phyloP scores from a whole-genome alignment of 805 yeast genomes.

The Scheffersomyces ergatensis region DNA sequence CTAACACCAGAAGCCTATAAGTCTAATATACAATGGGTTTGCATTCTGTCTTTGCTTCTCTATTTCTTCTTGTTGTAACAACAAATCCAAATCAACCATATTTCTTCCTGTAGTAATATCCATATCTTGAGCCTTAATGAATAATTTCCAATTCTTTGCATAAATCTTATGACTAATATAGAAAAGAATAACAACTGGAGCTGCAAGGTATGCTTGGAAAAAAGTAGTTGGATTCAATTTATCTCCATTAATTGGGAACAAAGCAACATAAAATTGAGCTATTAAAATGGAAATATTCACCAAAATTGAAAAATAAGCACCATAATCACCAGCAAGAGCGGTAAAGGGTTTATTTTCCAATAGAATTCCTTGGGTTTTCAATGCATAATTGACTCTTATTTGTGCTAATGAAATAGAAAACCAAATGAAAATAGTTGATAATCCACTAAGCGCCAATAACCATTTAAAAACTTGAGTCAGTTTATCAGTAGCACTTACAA shows the following conservation, averaged over 20 bases:
- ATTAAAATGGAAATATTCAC: conserved; percentile 18
- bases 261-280: conserved; percentile 27
- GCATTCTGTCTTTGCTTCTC: conserved; percentile 9
- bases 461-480: conserved; percentile 31
- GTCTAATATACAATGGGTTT: conserved; percentile 12
- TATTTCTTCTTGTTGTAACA: conserved; percentile 18
- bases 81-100: conserved; percentile 24
- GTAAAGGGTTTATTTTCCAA: conserved; percentile 66
- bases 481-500: conserved; percentile 23
- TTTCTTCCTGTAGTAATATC: conserved; percentile 22
- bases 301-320: conserved; percentile 19
- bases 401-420: conserved; percentile 35
- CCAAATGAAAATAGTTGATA: conserved; percentile 40
- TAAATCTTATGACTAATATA: conserved; percentile 32
- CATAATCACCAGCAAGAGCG: conserved; percentile 56
- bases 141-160: conserved; percentile 22
- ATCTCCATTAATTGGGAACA: conserved; percentile 38
- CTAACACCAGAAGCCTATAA: conserved; percentile 10
- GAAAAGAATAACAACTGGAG: conserved; percentile 34
- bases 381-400: conserved; percentile 50
- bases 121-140: conserved; percentile 19
- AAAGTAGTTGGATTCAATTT: conserved; percentile 40
- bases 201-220: conserved; percentile 52
- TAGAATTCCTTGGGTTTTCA: conserved; percentile 57
- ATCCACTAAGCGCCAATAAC: conserved; percentile 35